Conservation (phyloP, 345 rosid genomes). For the Raphanus raphanistrum region DNA sequence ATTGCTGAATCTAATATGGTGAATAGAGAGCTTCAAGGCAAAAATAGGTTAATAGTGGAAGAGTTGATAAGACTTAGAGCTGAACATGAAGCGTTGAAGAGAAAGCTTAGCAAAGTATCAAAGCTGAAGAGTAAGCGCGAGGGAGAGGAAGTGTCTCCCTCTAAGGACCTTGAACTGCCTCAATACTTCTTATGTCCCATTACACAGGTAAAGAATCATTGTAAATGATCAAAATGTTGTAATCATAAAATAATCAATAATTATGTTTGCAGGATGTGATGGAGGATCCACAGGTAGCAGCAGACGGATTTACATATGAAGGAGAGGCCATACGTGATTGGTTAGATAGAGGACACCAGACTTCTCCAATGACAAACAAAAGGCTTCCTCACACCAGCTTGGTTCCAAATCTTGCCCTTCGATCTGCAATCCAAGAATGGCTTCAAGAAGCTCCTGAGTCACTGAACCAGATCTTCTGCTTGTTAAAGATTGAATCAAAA, state of each 20-base stretch:
- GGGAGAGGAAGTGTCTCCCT: not conserved
- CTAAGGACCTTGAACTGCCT: slow-evolving; percentile 14
- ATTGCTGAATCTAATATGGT: slow-evolving; percentile 46
- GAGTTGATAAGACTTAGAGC: slow-evolving; percentile 51
- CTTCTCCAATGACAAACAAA: slow-evolving; percentile 71
- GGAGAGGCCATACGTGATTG: slow-evolving; percentile 62
- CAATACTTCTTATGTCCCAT: slow-evolving; percentile 71
- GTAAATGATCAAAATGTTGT: not conserved
- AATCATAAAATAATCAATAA: not conserved
- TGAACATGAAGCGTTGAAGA: slow-evolving; percentile 60
- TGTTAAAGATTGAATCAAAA: not conserved
- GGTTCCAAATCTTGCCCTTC: slow-evolving; percentile 51
- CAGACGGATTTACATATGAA: slow-evolving; percentile 75
- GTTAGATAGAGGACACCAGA: slow-evolving; percentile 52
- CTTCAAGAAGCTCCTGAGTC: slow-evolving; percentile 30
- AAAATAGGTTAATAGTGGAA: slow-evolving; percentile 54
- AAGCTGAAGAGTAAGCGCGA: slow-evolving; percentile 52
- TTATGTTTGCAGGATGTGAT: slow-evolving; percentile 58
- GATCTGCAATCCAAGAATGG: slow-evolving; percentile 61
- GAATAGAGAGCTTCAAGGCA: slow-evolving; percentile 58
- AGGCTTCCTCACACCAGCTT: slow-evolving; percentile 40
- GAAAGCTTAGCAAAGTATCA: slow-evolving; percentile 67
- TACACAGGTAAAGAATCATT: slow-evolving; percentile 46
- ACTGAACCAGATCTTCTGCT: not conserved
- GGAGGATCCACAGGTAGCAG: slow-evolving; percentile 75